Base-by-base conservation (phyloP, 495 filamentous ascomycete species). In the Evansstolkia leycettana region DNA sequence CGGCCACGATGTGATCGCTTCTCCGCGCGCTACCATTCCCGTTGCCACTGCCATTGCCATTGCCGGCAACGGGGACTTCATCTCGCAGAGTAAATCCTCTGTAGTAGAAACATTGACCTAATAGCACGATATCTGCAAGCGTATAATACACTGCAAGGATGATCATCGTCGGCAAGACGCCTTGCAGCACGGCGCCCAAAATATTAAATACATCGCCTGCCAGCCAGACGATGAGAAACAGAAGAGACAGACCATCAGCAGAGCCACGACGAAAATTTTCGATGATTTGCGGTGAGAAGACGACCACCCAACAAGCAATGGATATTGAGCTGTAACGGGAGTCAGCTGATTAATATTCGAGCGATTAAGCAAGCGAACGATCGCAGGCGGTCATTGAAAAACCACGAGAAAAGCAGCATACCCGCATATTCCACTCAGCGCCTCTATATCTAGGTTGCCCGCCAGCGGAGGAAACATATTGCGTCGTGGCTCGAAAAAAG, bases 141-240 rank as follows among this genome's bases (percentile, higher is more conserved):
- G 89, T 94, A 55, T 98, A 95, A 54, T 98, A 98, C 1, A 95
- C 69, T 0, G 90, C 90, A 17, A 98, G 66, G 28, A 95, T 95
- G 32, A 84, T 76, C 90, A 98, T 98, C 0, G 90, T 98, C 5
- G 90, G 89, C 24, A 96, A 58, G 6, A 98, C 89, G 14, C 85
- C 83, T 51, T 98, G 90, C n/a, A 95, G 45, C 3, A 94, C 73
- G 11, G 86, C 84, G 4, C 90, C 90, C 2, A 94, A 69, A 33
- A 98, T 87, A 50, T 98, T 98, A 66, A 94, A 98, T 28, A 96
- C 74, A 78, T 98, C 90, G 13, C 90, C 90, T 4, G 78, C 67
- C 3, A 94, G 67, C 90, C 90, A 98, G 39, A 92, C 71, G 31
- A 87, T 69, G 44, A 98, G 72, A 57, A 98, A 98, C 17, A 82